Base-by-base conservation (phyloP, 1,139 yeast genomes). In the Saccharomyces hybrid region DNA sequence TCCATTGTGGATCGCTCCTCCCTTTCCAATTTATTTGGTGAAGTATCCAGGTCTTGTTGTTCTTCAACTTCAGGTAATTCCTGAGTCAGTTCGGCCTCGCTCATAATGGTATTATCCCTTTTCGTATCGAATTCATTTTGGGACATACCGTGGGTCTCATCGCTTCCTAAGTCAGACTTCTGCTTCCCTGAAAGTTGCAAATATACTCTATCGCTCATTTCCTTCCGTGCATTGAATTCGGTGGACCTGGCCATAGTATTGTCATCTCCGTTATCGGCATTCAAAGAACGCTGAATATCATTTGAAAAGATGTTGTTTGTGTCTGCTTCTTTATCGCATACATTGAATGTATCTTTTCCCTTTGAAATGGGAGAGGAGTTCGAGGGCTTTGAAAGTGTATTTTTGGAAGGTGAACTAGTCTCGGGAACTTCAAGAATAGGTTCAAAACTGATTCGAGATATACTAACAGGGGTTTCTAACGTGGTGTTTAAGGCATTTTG, bases 1-100 rank as follows among this genome's bases (percentile, higher is more conserved):
- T 11, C 24, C n/a, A 9, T 38, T 11, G 26, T 4, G 3, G 49
- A 19, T 38, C 4, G n/a, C 11, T 38, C 26, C 26, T 38, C 44
- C 21, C 4, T 19, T 19, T 4, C 26, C 24, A 38, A 11, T 5
- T 16, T 16, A 9, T 38, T 38, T 38, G n/a, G 26, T 14, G 44
- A 38, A 19, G 44, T 16, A 9, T 38, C 24, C 9, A 38, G 24
- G 6, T 56, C 58, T 6, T 29, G 21, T 9, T 24, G 38, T 21
- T 60, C 66, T 9, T 63, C 67, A 8, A 66, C 52, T 53, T 68
- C 71, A 1, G 70, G 69, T 29, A 68, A 51, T 42, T 68, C 71
- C 52, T 68, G 70, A 1, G 70, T 65, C 24, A 57, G 58, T 29
- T 67, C 70, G 1, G 57, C 55, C 32, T 67, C 71, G 54, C 67